A percentile compares a stretch with the other conserved stretches of the same genome.
These are phyloP conservation scores for Ganoderma sinense DNA, from an alignment of 1,284 basidiomycete species.

Conservation along the genomic window DNA sequence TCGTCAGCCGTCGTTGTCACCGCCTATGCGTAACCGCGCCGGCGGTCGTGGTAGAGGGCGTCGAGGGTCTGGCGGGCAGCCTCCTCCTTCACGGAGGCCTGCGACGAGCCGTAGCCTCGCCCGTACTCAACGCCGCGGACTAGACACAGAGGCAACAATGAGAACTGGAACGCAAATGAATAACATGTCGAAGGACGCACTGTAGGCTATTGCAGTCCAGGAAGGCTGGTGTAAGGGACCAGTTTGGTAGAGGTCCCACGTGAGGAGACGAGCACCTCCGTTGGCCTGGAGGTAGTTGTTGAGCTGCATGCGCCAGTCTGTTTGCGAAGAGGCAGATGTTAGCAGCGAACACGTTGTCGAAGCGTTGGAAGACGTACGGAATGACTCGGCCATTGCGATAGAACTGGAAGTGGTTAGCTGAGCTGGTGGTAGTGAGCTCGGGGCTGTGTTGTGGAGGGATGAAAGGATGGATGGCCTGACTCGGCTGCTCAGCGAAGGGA, in stretches of 20 bases:
- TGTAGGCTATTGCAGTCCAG: constrained; percentile 42
- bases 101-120: constrained; percentile 31
- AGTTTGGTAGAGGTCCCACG: constrained; percentile 36
- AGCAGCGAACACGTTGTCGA: not conserved
- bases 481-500: constrained; percentile 12
- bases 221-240: constrained; percentile 40
- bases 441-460: constrained; percentile 6
- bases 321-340: not conserved
- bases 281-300: constrained; percentile 46
- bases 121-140: constrained; percentile 41
- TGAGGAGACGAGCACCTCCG: constrained; percentile 35
- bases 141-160: constrained; percentile 13
- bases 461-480: constrained; percentile 18
- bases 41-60: constrained; percentile 33
- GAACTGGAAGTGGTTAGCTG: constrained; percentile 2
- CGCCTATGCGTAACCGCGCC: constrained; percentile 18
- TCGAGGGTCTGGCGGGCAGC: constrained; percentile 40
- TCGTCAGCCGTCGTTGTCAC: not conserved
- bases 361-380: constrained; percentile 27
- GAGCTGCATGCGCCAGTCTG: constrained; percentile 45
- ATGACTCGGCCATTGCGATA: constrained; percentile 29
- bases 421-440: not conserved
- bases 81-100: constrained; percentile 40
- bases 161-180: not conserved
- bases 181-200: constrained; percentile 30